Evolutionary conservation across 108 stramenopile genomes (phyloP), one percentile per base, ranked within the genome.

Genomic region (Skeletonema grethae): DNA sequence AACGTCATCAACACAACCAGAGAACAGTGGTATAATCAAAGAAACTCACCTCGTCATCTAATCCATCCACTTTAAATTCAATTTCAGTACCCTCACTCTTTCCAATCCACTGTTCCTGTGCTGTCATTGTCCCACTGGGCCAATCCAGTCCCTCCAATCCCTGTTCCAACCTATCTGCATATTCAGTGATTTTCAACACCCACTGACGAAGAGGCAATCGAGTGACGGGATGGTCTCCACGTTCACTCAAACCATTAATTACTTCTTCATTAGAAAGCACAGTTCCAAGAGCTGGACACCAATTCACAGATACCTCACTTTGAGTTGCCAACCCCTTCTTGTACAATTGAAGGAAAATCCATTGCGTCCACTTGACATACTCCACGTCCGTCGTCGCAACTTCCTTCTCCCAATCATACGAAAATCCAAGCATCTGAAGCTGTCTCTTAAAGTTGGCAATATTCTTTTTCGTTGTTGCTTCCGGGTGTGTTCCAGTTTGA

Each of bases 201-300:
- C 99, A 99, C 81, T 99, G 99, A 63, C 97, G 77, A 48, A 99
- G 73, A 7, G 96, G 96, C 70, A 91, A 68, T 30, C 97, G 76
- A 58, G 77, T 76, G 35, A 98, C 98, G 20, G 97, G 96, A 86
- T 97, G 96, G 65, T 88, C 90, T 7, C 97, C 97, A 36, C 99
- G 82, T 73, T 98, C 98, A 28, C 90, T 91, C 69, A 94, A 78
- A n/a, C 99, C 99, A 74, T 98, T 90, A 59, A 96, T 96, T 9
- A 98, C 94, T 86, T 99, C 97, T 75, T 99, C 99, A 76, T 99
- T 99, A 64, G 99, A 96, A 76, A 99, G 73, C 0, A 99, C 99
- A 5, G 99, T 99, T 20, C 97, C 96, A 25, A 98, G 78, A 16
- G 95, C 95, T 4, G 99, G 96, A 72, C 97, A 98, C 99, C 99